A percentile compares a stretch with the other conserved stretches of the same genome.
Evolutionary conservation across 73 alveolate species (phyloP).

Genomic region (Durusdinium trenchii): DNA sequence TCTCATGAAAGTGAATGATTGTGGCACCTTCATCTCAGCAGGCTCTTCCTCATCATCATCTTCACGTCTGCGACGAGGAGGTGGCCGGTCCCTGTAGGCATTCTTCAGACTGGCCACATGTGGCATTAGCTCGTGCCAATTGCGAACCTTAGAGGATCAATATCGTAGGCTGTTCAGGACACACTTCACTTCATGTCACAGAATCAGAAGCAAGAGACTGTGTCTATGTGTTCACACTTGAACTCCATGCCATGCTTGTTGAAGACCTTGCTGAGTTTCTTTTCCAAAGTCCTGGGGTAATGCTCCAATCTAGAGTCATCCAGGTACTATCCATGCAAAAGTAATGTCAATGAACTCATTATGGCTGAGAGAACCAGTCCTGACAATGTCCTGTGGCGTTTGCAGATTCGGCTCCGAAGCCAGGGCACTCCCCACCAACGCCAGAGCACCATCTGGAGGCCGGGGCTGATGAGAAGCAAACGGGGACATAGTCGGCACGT

Average conservation of each 20-base stretch:
- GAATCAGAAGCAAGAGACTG: neutral
- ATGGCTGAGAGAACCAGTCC: neutral
- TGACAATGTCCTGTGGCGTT: neutral
- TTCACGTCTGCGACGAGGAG: too few relatives aligned
- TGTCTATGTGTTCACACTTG: neutral
- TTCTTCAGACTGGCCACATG: neutral
- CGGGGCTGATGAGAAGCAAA: too few relatives aligned
- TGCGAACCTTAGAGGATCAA: neutral
- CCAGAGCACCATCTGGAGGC: slow-evolving; percentile 8
- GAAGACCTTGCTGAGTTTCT: neutral
- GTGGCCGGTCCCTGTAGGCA: neutral
- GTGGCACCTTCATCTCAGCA: neutral
- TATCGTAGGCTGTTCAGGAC: neutral
- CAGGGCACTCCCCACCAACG: neutral
- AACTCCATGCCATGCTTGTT: slow-evolving; percentile 38
- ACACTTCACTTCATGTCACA: neutral
- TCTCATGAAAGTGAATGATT: neutral
- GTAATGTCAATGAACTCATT: too few relatives aligned
- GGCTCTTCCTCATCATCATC: neutral
- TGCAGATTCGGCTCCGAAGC: neutral
- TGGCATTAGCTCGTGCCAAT: slow-evolving; percentile 8
- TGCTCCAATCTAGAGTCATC: neutral
- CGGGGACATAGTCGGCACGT: neutral
- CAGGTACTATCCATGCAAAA: neutral
- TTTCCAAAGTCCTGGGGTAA: neutral